These are phyloP conservation scores for Aspergillus thermomutatus DNA, from an alignment of 2,329 filamentous ascomycete species.

Conservation along the genomic window DNA sequence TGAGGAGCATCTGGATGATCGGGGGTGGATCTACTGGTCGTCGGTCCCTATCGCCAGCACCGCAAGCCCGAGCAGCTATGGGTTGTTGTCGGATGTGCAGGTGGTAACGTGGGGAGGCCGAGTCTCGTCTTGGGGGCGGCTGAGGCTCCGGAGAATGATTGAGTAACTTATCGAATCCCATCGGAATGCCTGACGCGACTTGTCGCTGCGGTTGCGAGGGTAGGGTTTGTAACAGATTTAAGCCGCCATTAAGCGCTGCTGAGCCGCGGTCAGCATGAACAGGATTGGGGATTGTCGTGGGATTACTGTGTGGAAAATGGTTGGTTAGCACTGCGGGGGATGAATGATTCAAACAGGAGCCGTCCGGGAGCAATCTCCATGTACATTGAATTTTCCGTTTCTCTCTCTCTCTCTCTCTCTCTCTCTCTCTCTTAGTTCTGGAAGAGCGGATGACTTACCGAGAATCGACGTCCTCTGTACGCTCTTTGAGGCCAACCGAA, in stretches of 20 bases:
- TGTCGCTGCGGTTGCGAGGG: conserved; percentile 14
- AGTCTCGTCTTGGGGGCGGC: conserved; percentile 21
- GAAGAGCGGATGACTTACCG: conserved; percentile 21
- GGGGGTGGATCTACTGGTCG: conserved; percentile 47
- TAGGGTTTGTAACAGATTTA: conserved; percentile 9
- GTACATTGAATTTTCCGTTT: neutral
- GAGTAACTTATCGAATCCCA: conserved; percentile 37
- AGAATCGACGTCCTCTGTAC: conserved; percentile 30
- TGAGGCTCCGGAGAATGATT: conserved; percentile 25
- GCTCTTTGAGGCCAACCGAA: conserved; percentile 21
- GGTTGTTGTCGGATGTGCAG: conserved; percentile 47
- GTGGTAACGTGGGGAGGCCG: conserved; percentile 31
- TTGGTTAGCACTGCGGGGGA: neutral
- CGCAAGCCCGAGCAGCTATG: conserved; percentile 44
- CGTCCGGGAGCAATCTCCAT: neutral
- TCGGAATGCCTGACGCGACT: conserved; percentile 28
- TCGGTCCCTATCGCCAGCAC: conserved; percentile 45
- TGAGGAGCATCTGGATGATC: conserved; percentile 45
- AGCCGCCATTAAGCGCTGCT: conserved; percentile 11
- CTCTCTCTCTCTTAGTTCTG: neutral
- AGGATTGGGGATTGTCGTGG: conserved; percentile 26
- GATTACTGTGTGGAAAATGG: conserved; percentile 12
- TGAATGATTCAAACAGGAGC: neutral
- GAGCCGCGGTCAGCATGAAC: conserved; percentile 27
- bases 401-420: neutral